A percentile compares a stretch with the other conserved stretches of the same genome.
These are phyloP conservation scores for Opeltia flavorubescens DNA, from an alignment of 495 filamentous ascomycete genomes.

Conservation along the genomic window DNA sequence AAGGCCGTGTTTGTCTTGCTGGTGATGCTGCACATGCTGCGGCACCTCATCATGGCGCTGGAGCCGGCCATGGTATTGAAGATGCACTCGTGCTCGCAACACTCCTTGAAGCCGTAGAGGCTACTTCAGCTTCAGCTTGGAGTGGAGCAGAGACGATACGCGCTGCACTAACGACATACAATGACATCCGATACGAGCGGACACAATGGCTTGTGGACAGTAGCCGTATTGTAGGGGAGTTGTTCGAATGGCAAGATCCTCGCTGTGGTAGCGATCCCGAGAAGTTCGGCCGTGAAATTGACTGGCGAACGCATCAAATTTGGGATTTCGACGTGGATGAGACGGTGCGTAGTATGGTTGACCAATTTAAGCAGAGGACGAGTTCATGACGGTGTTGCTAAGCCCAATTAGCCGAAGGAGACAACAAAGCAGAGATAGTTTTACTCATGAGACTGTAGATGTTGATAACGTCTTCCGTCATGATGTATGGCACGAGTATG, in stretches of 20 bases:
- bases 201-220: slow-evolving; percentile 33
- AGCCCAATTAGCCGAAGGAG: too few relatives aligned
- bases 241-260: slow-evolving; percentile 30
- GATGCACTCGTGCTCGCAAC: slow-evolving; percentile 46
- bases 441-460: too few relatives aligned
- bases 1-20: slow-evolving; percentile 40
- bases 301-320: slow-evolving; percentile 35
- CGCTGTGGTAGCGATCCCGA: slow-evolving; percentile 29
- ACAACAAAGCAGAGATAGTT: too few relatives aligned
- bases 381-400: too few relatives aligned
- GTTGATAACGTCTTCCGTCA: too few relatives aligned
- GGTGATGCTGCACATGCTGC: slow-evolving; percentile 60
- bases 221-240: slow-evolving; percentile 30
- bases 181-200: slow-evolving; percentile 40
- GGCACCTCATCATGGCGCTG: slow-evolving; percentile 56
- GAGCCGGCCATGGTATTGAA: slow-evolving; percentile 55
- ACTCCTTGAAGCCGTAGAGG: slow-evolving; percentile 32
- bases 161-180: slow-evolving; percentile 47
- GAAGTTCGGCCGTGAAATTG: slow-evolving; percentile 26
- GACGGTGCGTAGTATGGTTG: too few relatives aligned
- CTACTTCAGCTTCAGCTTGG: slow-evolving; percentile 14
- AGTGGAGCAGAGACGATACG: slow-evolving; percentile 20
- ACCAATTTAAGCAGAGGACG: too few relatives aligned
- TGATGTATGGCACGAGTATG: too few relatives aligned
- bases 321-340: slow-evolving; percentile 20